Evolutionary conservation across 495 filamentous ascomycete species (phyloP), one percentile per base, ranked within the genome.

Genomic region (Aspergillus asperescens): DNA sequence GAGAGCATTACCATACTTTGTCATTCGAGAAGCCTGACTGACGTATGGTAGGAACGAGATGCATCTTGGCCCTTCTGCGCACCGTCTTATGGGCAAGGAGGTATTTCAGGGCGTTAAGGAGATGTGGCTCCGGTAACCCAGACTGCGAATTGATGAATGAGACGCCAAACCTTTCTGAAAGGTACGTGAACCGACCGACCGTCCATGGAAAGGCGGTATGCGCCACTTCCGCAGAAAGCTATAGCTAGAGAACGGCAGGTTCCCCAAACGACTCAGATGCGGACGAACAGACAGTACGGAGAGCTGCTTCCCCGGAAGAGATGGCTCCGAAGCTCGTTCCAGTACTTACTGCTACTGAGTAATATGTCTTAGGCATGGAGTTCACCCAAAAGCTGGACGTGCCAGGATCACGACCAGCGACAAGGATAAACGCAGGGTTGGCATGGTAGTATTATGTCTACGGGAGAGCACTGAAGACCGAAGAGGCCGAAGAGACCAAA

Each of bases 61-160:
- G 66, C 69, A 74, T 54, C 59, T 79, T 55, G 77, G 77, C 8
- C 65, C 75, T 18, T 69, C 66, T 12, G 74, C 71, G 43, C 75
- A 79, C 54, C 65, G 72, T 43, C 68, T 80, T 43, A 65, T 80
- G 63, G 74, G 69, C 23, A 61, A 62, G 39, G 77, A 70, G 35
- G 62, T 79, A 10, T 70, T 77, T 52, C 62, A 69, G 51, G 73
- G 69, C 16, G 73, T 78, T 51, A 62, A 72, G 31, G 64, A 64
- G 22, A 60, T 67, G 39, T 62, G 69, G 54, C 53, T 73, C 42
- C 62, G 62, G 29, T 57, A 50, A 55, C 28, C 19, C 23, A 27
- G 15, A 31, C 41, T 29, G 19, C 25, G 1, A n/a, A 35, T 18
- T 20, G 16, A 10, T 34, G 39, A 20, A 43, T 34, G 40, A 32